Base-by-base conservation (phyloP, 306 rosid species). In the Pyrus communis region DNA sequence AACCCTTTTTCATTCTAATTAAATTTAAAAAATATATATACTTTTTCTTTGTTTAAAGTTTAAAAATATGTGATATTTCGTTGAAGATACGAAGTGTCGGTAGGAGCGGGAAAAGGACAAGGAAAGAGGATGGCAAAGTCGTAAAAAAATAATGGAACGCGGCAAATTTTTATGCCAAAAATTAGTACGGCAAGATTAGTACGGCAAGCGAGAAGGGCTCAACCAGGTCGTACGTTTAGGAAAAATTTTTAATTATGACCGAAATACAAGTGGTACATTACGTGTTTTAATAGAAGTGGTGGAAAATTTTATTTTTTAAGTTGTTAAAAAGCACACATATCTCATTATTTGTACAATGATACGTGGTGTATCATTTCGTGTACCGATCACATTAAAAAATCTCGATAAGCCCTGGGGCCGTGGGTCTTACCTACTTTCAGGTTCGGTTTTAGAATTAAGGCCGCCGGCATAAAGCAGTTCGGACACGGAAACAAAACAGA, bases 31-130 rank as follows among this genome's bases (percentile, higher is more conserved):
- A 14, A 15, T 1, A 4, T 49, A 12, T 4, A 49, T 15, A 18
- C 6, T 49, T 14, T 49, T 15, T 49, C 6, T 49, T 49, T 5
- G 18, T 49, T 49, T 49, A 5, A 49, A 49, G 54, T 49, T 4
- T 0, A 4, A 49, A 49, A 15, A 49, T 5, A 15, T 49, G 55
- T 49, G 22, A 64, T 31, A 18, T 64, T 9, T 31, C 1, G 21
- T 9, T 31, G 12, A 3, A 17, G 21, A 14, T 28, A 57, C n/a
- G 4, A 54, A 57, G 64, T 66, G 78, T 81, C 84, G 84, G 84
- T 58, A 12, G 81, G 15, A 64, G 23, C 2, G 55, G 21, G 30
- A 43, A 75, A 76, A 68, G 54, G 28, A 23, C 66, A 17, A 31
- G n/a, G 57, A 67, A 31, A 45, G 25, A 73, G 35, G 52, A 9